Evolutionary conservation across 192 early-diverging fungal genomes (phyloP), one percentile per base, ranked within the genome.

Genomic region (Mortierella antarctica): DNA sequence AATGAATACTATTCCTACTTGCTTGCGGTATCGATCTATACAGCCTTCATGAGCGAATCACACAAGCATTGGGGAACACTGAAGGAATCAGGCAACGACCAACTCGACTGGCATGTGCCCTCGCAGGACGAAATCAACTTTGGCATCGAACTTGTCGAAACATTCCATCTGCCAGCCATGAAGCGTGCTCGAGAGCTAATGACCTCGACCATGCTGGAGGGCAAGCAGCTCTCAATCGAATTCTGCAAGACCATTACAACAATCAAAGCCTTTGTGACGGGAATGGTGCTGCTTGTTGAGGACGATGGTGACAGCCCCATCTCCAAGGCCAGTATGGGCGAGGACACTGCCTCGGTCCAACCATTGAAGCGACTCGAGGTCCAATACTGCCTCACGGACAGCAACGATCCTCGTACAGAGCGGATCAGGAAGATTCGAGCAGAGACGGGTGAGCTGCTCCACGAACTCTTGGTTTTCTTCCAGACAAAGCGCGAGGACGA

Each of bases 101-200:
- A 82, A 18, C 61, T 96, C 10, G 56, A 89, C 57, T 98, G 97
- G 97, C 95, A 97, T 73, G 70, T 86, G 11, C 94, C 96, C 10
- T 88, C 75, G 21, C 71, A 87, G 20, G 80, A 85, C 1, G 96
- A 95, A 64, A 83, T 91, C 14, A 76, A 89, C 23, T 90, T 92
- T 69, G 93, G 91, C 1, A 69, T 93, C 14, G 87, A 90, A 42
- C 63, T 97, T 15, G 73, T 94, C 39, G 85, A 89, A 2, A 62
- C 56, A 2, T 86, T 93, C 51, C 79, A 89, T 7, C 62, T 71
- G 8, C 88, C 91, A 18, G 50, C 81, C 7, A 56, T 86, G 20
- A 55, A 61, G 7, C 66, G 82, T 5, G 59, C 87, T 20, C 71
- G 79, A 21, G 82, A 86, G 8, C 70, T 89, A 10, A 91, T 88